Evolutionary conservation across 139 green algal genomes (phyloP), one percentile per base, ranked within the genome.

Genomic region (Picochlorum sp.): DNA sequence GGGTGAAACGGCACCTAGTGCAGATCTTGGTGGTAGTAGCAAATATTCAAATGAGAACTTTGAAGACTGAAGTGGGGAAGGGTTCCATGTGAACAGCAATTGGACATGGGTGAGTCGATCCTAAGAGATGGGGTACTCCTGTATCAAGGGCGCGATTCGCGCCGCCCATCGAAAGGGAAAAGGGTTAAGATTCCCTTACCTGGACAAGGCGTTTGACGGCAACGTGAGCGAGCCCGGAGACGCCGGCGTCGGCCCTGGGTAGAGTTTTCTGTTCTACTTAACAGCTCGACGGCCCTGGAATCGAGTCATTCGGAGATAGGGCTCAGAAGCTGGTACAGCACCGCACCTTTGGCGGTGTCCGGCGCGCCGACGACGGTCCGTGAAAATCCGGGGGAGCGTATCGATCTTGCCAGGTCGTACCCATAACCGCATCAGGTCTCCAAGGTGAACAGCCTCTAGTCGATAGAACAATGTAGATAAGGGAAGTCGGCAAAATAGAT

Each of bases 211-310:
- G 73, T 68, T 72, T 80, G 79, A 81, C 83, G 85, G 85, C 72
- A 86, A 90, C 84, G 81, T 81, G 76, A 85, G 50, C 50, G 79
- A 89, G 76, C 79, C 71, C 73, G 72, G 68, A 85, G 79, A 93
- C 80, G 73, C 73, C 83, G 80, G 82, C 79, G 75, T 68, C 74
- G 74, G 77, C 75, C 75, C 80, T 76, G 77, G 81, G 80, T 85
- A 90, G 85, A 90, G 85, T 93, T 93, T 76, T 90, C 84, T 93
- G 90, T 93, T 90, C 84, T 93, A 87, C 81, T 90, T 91, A 86
- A 91, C 84, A 80, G 75, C 71, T 70, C 78, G 72, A 84, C 79
- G 63, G 73, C 81, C 84, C 74, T 89, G 81, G 81, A 89, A 89
- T 89, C 82, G 72, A 74, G 70, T 93, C 78, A 86, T 77, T 74